Percentiles rank a stretch among this genome's conserved stretches.
phyloP scores from a whole-genome alignment of 1,284 basidiomycete genomes.

The Violaceomyces palustris region DNA sequence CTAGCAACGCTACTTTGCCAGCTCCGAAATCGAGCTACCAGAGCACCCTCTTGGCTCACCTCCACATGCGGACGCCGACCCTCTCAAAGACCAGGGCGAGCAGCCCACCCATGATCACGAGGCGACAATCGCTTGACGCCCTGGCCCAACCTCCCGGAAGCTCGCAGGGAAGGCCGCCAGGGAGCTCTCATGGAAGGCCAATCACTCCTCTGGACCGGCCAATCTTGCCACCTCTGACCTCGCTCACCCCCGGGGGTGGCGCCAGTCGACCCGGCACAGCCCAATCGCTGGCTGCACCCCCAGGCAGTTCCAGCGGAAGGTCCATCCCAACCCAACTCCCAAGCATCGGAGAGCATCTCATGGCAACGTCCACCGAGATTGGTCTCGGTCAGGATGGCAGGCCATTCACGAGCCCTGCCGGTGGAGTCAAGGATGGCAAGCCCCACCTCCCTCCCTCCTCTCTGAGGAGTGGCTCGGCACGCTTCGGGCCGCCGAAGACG shows the following conservation, averaged over 20 bases:
- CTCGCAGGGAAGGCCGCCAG: constrained; percentile 24
- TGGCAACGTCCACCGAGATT: constrained; percentile 16
- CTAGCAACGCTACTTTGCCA: too few species aligned
- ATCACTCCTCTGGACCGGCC: constrained; percentile 31
- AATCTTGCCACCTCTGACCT: constrained; percentile 34
- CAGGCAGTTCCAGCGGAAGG: constrained; percentile 8
- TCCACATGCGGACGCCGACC: constrained; percentile 36
- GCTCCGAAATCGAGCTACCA: constrained; percentile 29
- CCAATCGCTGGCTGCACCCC: constrained; percentile 13
- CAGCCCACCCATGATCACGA: constrained; percentile 25
- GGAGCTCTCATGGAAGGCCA: constrained; percentile 19
- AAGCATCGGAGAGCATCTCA: constrained; percentile 31
- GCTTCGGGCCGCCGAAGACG: constrained; percentile 8
- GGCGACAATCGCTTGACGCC: constrained; percentile 16
- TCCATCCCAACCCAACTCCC: constrained; percentile 12
- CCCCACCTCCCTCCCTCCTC: constrained; percentile 22
- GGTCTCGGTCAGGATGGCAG: constrained; percentile 12
- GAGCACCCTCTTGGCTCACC: constrained; percentile 32
- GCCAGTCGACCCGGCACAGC: constrained; percentile 35
- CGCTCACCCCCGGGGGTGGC: constrained; percentile 25
- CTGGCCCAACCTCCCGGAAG: constrained; percentile 25
- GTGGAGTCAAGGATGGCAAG: constrained; percentile 8
- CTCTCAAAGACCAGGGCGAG: constrained; percentile 14
- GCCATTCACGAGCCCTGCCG: constrained; percentile 21
- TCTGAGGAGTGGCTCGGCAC: constrained; percentile 8